Evolutionary conservation across 805 yeast genomes (phyloP).

Genomic region (Myxozyma monticola): DNA sequence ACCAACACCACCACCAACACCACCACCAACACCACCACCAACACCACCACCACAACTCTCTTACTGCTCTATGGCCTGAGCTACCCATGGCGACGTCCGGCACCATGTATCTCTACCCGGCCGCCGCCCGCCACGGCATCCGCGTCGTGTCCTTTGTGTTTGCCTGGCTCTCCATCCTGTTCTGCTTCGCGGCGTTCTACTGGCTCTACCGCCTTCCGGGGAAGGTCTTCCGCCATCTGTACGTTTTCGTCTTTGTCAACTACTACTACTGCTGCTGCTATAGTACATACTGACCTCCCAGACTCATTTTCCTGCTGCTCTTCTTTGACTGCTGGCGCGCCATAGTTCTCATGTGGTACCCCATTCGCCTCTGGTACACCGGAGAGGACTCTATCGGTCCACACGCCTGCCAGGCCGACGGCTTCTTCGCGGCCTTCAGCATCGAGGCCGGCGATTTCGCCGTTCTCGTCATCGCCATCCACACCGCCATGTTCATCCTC

Average conservation of each 20-base stretch:
- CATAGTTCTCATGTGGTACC: slow-evolving; percentile 64
- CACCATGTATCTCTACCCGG: slow-evolving; percentile 3
- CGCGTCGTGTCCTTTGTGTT: slow-evolving; percentile 36
- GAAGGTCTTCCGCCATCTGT: slow-evolving; percentile 35
- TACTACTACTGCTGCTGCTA: slow-evolving; percentile 24
- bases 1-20: too few species aligned
- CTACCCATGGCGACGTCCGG: too few species aligned
- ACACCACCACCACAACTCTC: too few species aligned
- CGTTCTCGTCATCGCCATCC: slow-evolving; percentile 77
- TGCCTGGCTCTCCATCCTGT: slow-evolving; percentile 50
- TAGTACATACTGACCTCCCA: slow-evolving; percentile 54
- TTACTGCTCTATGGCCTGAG: too few species aligned
- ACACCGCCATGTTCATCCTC: slow-evolving; percentile 72
- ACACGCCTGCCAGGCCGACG: slow-evolving; percentile 26
- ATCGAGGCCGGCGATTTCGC: slow-evolving; percentile 69
- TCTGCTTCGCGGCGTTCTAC: slow-evolving; percentile 64
- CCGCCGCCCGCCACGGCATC: slow-evolving; percentile 12
- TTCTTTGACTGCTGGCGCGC: slow-evolving; percentile 76
- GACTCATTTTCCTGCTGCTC: slow-evolving; percentile 65
- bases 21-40: too few species aligned
- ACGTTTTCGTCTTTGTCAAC: background rate
- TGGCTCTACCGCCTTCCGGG: slow-evolving; percentile 41
- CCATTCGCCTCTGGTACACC: slow-evolving; percentile 39
- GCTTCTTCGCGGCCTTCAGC: slow-evolving; percentile 26
- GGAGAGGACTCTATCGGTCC: slow-evolving; percentile 24